A percentile compares a stretch with the other conserved stretches of the same genome.
Evolutionary conservation across 2,329 filamentous ascomycete species (phyloP).

Genomic region (Colletotrichum truncatum): DNA sequence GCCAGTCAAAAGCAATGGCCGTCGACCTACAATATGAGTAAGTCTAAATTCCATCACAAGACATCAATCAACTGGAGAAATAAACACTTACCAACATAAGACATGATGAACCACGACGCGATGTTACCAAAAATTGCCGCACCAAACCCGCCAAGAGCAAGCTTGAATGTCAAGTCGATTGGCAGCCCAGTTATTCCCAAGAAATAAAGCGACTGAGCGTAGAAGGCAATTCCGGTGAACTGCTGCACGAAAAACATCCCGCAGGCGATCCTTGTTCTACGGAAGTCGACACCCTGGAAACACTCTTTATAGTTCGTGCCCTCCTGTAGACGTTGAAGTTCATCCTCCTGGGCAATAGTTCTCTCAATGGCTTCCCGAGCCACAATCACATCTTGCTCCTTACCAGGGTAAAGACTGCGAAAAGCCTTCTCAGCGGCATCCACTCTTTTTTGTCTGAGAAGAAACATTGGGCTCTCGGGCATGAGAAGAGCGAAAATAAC

Average conservation of each 20-base stretch:
- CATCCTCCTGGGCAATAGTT: not conserved
- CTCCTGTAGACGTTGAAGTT: not conserved
- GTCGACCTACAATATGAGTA: too few relatives aligned
- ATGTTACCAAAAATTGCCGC: not conserved
- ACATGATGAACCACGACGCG: not conserved
- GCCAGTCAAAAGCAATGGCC: not conserved
- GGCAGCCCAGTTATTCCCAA: not conserved
- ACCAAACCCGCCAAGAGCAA: not conserved
- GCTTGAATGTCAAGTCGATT: conserved; percentile 20
- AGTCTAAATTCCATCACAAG: too few relatives aligned
- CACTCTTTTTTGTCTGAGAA: not conserved
- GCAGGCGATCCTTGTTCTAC: conserved; percentile 35
- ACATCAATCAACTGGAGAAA: too few relatives aligned
- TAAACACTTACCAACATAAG: not conserved
- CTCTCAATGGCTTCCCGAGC: not conserved
- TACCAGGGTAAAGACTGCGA: not conserved
- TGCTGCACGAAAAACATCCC: conserved; percentile 41
- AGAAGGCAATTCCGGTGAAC: conserved; percentile 37
- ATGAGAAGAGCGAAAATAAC: not conserved
- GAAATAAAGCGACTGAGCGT: not conserved
- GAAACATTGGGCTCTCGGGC: not conserved
- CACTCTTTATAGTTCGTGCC: conserved; percentile 1
- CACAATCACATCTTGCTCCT: not conserved
- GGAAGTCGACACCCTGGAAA: not conserved
- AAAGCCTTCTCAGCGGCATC: not conserved